These are phyloP conservation scores for Pythium scleroteichum DNA, from an alignment of 352 stramenopile species.

Conservation along the genomic window DNA sequence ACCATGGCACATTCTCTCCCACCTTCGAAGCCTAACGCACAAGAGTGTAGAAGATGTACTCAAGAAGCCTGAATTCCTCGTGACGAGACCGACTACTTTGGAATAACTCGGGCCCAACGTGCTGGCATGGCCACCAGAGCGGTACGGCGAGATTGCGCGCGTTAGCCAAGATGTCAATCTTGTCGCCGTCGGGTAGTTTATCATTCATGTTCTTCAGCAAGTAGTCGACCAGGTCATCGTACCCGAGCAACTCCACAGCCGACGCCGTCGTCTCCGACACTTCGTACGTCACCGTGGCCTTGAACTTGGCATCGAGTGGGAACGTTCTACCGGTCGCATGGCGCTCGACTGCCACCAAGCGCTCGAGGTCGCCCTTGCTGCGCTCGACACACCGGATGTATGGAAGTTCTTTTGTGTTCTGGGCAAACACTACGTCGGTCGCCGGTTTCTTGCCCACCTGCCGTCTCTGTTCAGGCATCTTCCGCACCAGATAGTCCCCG, in stretches of 20 bases:
- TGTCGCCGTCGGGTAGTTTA: too few species aligned
- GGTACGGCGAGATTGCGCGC: too few species aligned
- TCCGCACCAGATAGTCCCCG: neutral
- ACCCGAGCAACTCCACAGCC: slow-evolving; percentile 9
- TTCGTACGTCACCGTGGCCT: slow-evolving; percentile 8
- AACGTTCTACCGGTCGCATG: slow-evolving; percentile 3
- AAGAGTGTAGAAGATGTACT: too few species aligned
- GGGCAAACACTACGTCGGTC: neutral
- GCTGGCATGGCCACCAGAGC: too few species aligned
- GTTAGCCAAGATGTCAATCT: too few species aligned
- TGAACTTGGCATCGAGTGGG: slow-evolving; percentile 9
- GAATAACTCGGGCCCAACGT: too few species aligned
- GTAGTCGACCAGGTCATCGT: slow-evolving; percentile 9
- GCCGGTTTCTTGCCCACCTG: neutral
- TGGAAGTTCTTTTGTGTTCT: neutral
- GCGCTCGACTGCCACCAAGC: neutral
- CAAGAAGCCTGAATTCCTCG: too few species aligned
- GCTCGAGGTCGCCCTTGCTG: neutral
- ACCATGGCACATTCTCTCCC: too few species aligned
- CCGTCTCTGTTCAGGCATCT: neutral
- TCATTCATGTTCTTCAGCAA: too few species aligned
- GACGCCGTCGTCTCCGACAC: neutral
- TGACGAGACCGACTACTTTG: too few species aligned
- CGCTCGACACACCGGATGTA: slow-evolving; percentile 1
- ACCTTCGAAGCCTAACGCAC: too few species aligned